Evolutionary conservation across 257 asterid species (phyloP), one percentile per base, ranked within the genome.

Genomic region (Orobanche coerulescens): DNA sequence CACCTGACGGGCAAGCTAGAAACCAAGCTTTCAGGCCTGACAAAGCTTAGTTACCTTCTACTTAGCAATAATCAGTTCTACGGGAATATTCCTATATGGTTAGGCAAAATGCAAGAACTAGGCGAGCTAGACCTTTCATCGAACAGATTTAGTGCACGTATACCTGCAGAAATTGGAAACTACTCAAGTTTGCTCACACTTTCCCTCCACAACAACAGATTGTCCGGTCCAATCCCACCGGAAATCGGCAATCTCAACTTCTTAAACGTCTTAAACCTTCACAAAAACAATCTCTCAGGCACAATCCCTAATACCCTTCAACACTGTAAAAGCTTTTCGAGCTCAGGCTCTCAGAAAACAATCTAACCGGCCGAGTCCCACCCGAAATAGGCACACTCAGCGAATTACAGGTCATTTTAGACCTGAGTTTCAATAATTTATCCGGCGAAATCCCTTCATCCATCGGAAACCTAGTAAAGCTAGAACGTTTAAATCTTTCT

Each of bases 111-210:
- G 39, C 68, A 80, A 22, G 79, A 78, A 24, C 76, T 91, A 11
- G 98, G 98, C 6, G 98, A 88, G 53, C 73, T 91, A 15, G 95
- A 91, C 49, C 76, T 91, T 68, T 91, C 95, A 9, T 85, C 69
- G 30, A 91, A 91, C 37, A 68, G 20, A 18, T 85, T 85, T 78
- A 79, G 55, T 63, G 98, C 88, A 65, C 74, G 61, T 13, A 71
- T 91, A 16, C 98, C 98, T 9, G 5, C 69, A 23, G 83, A 85
- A 54, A 76, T 91, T 3, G 87, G 96, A 25, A 84, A 78, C 76
- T 91, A 88, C 36, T 81, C 96, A 0, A 60, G 67, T 16, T 37
- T 91, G 50, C 78, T 91, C 34, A 85, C 81, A 31, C 88, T 91
- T 9, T 80, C 94, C 20, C 85, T 91, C 0, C 74, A 64, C 23